A percentile compares a stretch with the other conserved stretches of the same genome.
Evolutionary conservation across 306 rosid genomes (phyloP).

Genomic region (Prunus mongolica): DNA sequence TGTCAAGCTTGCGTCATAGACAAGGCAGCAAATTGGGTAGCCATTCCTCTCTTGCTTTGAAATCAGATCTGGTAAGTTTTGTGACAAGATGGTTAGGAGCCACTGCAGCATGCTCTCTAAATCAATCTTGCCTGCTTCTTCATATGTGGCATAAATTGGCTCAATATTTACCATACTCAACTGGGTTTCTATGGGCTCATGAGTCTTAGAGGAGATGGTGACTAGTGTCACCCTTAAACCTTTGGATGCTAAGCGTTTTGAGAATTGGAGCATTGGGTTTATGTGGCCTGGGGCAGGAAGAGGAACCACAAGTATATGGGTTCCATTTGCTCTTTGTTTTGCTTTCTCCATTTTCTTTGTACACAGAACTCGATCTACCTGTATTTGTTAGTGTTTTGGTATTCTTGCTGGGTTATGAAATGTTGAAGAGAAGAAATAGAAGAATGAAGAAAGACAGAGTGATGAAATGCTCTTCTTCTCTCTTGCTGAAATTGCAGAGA

Average conservation of each 20-base stretch:
- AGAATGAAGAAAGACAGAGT: no score
- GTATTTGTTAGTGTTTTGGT: background rate
- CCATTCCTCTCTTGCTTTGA: background rate
- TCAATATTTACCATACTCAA: background rate
- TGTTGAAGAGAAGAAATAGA: no score
- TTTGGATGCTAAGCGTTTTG: conserved; percentile 26
- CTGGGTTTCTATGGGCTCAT: background rate
- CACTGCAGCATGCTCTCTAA: background rate
- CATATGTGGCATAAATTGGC: background rate
- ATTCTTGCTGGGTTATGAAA: no score
- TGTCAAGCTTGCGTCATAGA: conserved; percentile 26
- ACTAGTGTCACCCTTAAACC: conserved; percentile 18
- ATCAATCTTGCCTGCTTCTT: background rate
- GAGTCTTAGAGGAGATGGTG: background rate
- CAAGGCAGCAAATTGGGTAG: conserved; percentile 2
- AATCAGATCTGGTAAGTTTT: background rate
- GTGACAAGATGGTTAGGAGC: background rate
- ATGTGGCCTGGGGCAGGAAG: conserved; percentile 22
- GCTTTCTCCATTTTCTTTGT: conserved; percentile 16
- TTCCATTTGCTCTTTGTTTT: background rate
- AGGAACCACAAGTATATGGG: background rate
- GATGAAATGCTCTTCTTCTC: no score
- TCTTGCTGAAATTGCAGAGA: no score
- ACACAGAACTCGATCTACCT: background rate
- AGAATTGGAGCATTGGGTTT: conserved; percentile 33